Evolutionary conservation across 768 basidiomycete genomes (phyloP).

Genomic region (Krasilnikovozyma curviuscula): DNA sequence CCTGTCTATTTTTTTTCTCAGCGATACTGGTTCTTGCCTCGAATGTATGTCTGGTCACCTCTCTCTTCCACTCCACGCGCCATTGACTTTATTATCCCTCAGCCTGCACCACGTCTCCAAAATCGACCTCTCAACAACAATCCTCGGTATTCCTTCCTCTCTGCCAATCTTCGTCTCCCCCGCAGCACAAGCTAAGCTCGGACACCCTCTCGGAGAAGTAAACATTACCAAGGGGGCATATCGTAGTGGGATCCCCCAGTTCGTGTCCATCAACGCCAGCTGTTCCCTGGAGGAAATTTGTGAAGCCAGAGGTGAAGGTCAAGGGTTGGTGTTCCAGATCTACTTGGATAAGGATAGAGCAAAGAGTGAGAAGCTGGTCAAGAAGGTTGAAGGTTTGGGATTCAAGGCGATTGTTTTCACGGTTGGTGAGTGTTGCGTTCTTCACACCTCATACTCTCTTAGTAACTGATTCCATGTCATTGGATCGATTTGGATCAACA

Average conservation of each 20-base stretch:
- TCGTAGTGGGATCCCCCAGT: slow-evolving; percentile 31
- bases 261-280: slow-evolving; percentile 27
- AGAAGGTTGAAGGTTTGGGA: slow-evolving; percentile 6
- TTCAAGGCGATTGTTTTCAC: slow-evolving; percentile 9
- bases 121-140: slow-evolving; percentile 10
- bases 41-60: slow-evolving; percentile 9
- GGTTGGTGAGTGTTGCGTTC: not conserved
- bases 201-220: slow-evolving; percentile 66
- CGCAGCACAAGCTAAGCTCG: slow-evolving; percentile 64
- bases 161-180: slow-evolving; percentile 70
- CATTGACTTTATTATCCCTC: not conserved
- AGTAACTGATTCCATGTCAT: not conserved
- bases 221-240: slow-evolving; percentile 57
- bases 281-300: slow-evolving; percentile 28
- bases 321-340: slow-evolving; percentile 25
- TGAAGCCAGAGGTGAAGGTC: slow-evolving; percentile 19
- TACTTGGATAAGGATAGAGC: slow-evolving; percentile 5
- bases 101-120: slow-evolving; percentile 9
- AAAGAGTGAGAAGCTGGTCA: slow-evolving; percentile 4
- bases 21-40: slow-evolving; percentile 25
- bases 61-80: not conserved
- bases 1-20: too few species aligned
- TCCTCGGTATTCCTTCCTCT: not conserved
- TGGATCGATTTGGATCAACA: not conserved
- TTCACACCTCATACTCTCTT: not conserved